Evolutionary conservation across 176 grass and related monocot species (phyloP), one percentile per base, ranked within the genome.

Genomic region (Luzula sylvatica): DNA sequence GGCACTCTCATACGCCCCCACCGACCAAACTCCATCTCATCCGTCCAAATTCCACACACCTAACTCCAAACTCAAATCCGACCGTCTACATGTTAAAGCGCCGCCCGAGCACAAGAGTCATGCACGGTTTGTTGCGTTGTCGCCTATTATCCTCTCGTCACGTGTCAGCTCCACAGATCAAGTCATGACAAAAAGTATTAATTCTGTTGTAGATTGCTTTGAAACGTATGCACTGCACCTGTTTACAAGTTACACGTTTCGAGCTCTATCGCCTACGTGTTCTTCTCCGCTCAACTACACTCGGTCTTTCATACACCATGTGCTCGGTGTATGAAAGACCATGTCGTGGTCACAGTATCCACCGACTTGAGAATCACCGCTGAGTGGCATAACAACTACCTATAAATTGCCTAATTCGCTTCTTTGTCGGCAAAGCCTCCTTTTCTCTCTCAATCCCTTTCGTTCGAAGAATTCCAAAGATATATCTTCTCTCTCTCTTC

Each of bases 321-420:
- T 35, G 5, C 9, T 35, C 9, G 5, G 30, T 35, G 5, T 35
- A 4, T 35, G 30, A 35, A 35, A 2, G n/a, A n/a, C n/a, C n/a
- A n/a, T n/a, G n/a, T 42, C 14, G 23, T 23, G n/a, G 42, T 20
- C 2, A 2, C 16, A 60, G 18, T 12, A 1, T 26, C 21, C 57
- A 61, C 57, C 57, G 40, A 61, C 57, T 61, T 23, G 21, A 49
- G 43, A 13, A 20, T 47, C 42, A 64, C 59, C 43, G 59, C 59
- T 64, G 8, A 64, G 26, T 63, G 7, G 29, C 47, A 16, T 8
- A 47, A 50, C 30, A 27, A 20, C 30, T 14, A 64, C 43, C 43
- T 50, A 17, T 45, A 64, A 64, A 47, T 64, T 42, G 42, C 17
- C 16, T 50, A 35, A 35, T 35, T 35, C 30, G 5, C 5, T 35